phyloP scores from a whole-genome alignment of 495 filamentous ascomycete species.

The Podospora conica region DNA sequence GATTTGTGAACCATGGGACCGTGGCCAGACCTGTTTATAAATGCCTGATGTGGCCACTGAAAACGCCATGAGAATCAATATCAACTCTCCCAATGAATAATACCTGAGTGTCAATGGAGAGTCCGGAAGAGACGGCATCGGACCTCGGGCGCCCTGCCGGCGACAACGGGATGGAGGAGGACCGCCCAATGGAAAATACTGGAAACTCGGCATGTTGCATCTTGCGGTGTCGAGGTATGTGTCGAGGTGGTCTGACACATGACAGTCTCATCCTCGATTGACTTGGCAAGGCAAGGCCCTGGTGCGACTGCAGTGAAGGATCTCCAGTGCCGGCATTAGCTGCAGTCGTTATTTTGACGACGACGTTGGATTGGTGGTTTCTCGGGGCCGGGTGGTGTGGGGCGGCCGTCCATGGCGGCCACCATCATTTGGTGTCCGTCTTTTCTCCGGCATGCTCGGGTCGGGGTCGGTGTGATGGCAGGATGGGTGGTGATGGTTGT shows the following conservation, averaged over 20 bases:
- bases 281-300: not conserved
- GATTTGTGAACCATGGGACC: not conserved
- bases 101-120: not conserved
- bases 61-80: not conserved
- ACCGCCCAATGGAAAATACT: too few species aligned
- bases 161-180: too few species aligned
- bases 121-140: not conserved
- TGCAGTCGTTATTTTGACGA: not conserved
- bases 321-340: not conserved
- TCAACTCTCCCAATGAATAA: not conserved
- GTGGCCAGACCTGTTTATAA: not conserved
- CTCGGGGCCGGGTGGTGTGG: not conserved
- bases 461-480: too few species aligned
- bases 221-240: not conserved
- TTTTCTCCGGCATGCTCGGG: not conserved
- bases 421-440: not conserved
- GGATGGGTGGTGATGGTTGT: not conserved
- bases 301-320: not conserved
- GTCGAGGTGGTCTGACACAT: not conserved
- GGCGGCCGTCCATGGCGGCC: not conserved
- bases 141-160: not conserved
- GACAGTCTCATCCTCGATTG: not conserved
- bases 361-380: not conserved
- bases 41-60: not conserved
- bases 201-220: not conserved